A percentile compares a stretch with the other conserved stretches of the same genome.
phyloP scores from a whole-genome alignment of 108 stramenopile species.

The Cylindrotheca fusiformis region DNA sequence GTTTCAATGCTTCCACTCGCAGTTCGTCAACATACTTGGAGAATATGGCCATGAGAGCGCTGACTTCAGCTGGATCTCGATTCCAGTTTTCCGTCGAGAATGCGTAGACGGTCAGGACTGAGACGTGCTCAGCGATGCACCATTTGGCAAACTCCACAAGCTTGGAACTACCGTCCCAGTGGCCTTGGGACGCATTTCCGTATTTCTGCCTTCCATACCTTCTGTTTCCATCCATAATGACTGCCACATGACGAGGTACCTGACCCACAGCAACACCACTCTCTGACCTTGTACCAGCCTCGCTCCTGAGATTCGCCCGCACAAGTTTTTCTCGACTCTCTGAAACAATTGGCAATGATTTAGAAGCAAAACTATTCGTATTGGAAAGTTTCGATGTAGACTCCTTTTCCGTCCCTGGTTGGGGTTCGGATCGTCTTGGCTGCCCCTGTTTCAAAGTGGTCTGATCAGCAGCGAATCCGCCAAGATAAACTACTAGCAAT shows the following conservation, averaged over 20 bases:
- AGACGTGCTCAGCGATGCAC: conserved; percentile 86
- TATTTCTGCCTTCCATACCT: conserved; percentile 84
- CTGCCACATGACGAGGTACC: conserved; percentile 74
- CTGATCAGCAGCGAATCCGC: no score
- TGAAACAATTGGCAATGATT: not conserved
- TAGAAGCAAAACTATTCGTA: no score
- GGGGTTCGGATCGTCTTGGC: no score
- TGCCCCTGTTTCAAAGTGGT: no score
- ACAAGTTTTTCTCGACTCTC: conserved; percentile 11
- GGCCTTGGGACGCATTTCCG: conserved; percentile 77
- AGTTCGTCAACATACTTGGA: conserved; percentile 84
- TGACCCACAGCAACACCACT: conserved; percentile 46
- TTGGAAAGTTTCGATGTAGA: no score
- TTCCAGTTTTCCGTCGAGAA: conserved; percentile 99
- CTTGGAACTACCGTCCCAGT: conserved; percentile 89
- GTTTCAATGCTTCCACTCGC: conserved; percentile 74
- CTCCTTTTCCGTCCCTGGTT: no score
- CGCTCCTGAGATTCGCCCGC: conserved; percentile 22
- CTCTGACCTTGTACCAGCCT: conserved; percentile 34
- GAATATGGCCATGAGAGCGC: conserved; percentile 62
- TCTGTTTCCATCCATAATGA: conserved; percentile 99
- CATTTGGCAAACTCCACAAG: conserved; percentile 90
- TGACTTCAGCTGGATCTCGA: conserved; percentile 81
- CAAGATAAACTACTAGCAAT: no score
- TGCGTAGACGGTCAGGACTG: conserved; percentile 91